These are phyloP conservation scores for Erysimum cheiranthoides DNA, from an alignment of 345 rosid species.

Conservation along the genomic window DNA sequence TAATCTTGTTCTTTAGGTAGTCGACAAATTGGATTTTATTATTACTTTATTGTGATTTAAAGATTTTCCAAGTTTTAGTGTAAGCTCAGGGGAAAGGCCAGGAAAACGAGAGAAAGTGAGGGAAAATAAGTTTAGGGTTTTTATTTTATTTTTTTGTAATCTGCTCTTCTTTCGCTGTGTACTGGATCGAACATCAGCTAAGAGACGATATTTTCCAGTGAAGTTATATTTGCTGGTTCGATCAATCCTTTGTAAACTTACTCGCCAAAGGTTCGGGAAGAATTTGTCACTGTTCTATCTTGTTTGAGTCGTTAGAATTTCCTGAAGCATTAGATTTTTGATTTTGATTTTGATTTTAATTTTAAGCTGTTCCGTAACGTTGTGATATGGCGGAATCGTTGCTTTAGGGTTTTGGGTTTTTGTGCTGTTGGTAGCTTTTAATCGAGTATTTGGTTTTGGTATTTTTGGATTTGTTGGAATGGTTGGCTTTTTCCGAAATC, in stretches of 20 bases:
- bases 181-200: constrained; percentile 25
- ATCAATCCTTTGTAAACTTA: background rate
- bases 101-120: constrained; percentile 32
- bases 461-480: constrained; percentile 6
- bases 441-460: constrained; percentile 23
- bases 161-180: background rate
- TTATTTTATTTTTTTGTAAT: background rate
- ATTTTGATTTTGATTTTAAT: background rate
- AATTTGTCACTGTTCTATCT: constrained; percentile 1
- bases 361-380: background rate
- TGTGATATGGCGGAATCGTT: background rate
- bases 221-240: background rate
- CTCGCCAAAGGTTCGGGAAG: background rate
- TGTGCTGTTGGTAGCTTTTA: background rate
- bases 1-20: constrained; percentile 24
- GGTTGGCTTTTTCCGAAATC: constrained; percentile 16
- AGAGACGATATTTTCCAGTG: constrained; percentile 1
- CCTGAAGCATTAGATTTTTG: background rate
- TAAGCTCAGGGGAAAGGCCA: background rate
- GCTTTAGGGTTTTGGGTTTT: constrained; percentile 31
- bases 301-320: background rate
- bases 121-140: constrained; percentile 22
- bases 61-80: background rate
- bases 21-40: constrained; percentile 27
- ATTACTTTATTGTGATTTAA: background rate